Percentiles rank a stretch among this genome's conserved stretches.
phyloP scores from a whole-genome alignment of 257 asterid genomes.

The Rubia yunnanensis region DNA sequence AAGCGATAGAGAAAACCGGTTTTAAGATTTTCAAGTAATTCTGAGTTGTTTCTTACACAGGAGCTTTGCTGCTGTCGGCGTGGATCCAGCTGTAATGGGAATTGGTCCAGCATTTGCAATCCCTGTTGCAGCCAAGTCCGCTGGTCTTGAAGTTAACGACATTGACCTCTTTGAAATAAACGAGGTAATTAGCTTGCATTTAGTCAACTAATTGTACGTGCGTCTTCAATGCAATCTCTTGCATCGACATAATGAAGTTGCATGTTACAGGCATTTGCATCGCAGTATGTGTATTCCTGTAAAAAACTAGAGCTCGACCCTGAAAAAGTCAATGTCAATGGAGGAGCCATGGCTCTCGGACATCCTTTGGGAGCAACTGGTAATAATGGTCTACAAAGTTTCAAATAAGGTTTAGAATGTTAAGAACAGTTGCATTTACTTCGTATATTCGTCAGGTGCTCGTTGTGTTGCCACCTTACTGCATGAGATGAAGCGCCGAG shows the following conservation, averaged over 20 bases:
- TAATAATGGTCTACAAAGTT: slow-evolving; percentile 8
- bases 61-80: slow-evolving; percentile 90
- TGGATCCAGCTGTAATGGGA: slow-evolving; percentile 97
- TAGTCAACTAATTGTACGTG: neutral
- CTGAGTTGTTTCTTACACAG: slow-evolving; percentile 25
- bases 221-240: neutral
- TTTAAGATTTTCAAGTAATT: neutral
- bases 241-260: neutral
- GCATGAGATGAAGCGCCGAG: slow-evolving; percentile 89
- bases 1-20: no score
- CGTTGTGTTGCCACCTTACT: slow-evolving; percentile 83
- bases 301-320: slow-evolving; percentile 69
- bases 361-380: slow-evolving; percentile 96
- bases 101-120: slow-evolving; percentile 92
- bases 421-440: neutral
- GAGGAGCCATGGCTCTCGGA: slow-evolving; percentile 95
- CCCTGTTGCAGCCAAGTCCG: slow-evolving; percentile 87
- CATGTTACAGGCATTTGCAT: slow-evolving; percentile 76
- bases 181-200: slow-evolving; percentile 42
- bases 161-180: slow-evolving; percentile 79
- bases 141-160: slow-evolving; percentile 60
- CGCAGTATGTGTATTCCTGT: slow-evolving; percentile 77
- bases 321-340: slow-evolving; percentile 78
- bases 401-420: neutral
- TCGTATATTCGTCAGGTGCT: slow-evolving; percentile 45